A percentile compares a stretch with the other conserved stretches of the same genome.
Evolutionary conservation across 305 asterid species (phyloP).

Genomic region (Andrographis paniculata): DNA sequence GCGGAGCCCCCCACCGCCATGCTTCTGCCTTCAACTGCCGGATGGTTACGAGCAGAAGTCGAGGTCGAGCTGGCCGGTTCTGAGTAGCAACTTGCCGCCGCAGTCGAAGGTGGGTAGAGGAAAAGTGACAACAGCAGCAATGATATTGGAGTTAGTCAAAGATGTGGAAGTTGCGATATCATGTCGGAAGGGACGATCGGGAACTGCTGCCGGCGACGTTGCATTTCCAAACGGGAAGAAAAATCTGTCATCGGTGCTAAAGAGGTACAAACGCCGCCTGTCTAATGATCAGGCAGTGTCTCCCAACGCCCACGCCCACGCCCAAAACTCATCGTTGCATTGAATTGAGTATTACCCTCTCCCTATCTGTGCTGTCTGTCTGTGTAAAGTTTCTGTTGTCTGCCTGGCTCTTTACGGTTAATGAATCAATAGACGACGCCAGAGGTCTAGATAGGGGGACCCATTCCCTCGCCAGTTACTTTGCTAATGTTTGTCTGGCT

Average conservation of each 20-base stretch:
- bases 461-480: slow-evolving; percentile 6
- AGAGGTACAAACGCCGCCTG: slow-evolving; percentile 79
- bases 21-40: slow-evolving; percentile 90
- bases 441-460: slow-evolving; percentile 9
- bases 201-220: slow-evolving; percentile 97
- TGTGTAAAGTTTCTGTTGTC: too few relatives aligned
- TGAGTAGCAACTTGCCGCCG: slow-evolving; percentile 32
- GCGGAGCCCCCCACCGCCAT: slow-evolving; percentile 53
- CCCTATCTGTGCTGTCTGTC: too few relatives aligned
- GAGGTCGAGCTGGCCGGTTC: slow-evolving; percentile 37
- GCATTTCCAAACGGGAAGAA: slow-evolving; percentile 93
- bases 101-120: slow-evolving; percentile 65
- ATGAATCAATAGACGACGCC: too few relatives aligned
- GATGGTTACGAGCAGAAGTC: slow-evolving; percentile 61
- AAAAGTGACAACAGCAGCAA: slow-evolving; percentile 67
- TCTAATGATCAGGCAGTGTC: too few relatives aligned
- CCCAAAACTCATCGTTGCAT: too few relatives aligned
- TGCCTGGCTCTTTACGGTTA: too few relatives aligned
- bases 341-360: too few relatives aligned
- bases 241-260: slow-evolving; percentile 77
- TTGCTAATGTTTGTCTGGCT: slow-evolving; percentile 27
- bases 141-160: slow-evolving; percentile 58
- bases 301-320: too few relatives aligned
- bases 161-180: slow-evolving; percentile 76
- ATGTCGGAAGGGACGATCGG: slow-evolving; percentile 80